phyloP scores from a whole-genome alignment of 208 protist genomes.

The Entamoeba dispar region DNA sequence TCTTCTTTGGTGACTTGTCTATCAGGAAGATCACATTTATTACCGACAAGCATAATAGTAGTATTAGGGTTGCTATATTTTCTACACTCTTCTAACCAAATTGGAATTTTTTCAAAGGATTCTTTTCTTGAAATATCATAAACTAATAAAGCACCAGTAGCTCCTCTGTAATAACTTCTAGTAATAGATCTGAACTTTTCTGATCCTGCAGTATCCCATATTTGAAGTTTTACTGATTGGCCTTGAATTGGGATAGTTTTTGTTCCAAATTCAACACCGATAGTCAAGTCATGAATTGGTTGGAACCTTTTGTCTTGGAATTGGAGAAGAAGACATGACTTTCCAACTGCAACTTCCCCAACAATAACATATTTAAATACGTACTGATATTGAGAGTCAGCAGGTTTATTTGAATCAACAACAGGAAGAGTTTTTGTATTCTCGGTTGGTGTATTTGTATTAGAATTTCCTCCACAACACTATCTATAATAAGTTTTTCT shows the following conservation, averaged over 20 bases:
- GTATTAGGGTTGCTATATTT: constrained; percentile 55
- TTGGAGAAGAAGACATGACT: constrained; percentile 14
- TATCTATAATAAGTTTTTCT: no score
- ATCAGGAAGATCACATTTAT: constrained; percentile 84
- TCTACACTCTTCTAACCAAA: constrained; percentile 13
- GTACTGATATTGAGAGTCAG: neutral
- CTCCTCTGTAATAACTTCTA: constrained; percentile 19
- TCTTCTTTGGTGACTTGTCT: constrained; percentile 58
- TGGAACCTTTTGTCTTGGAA: no score
- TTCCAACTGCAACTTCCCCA: constrained; percentile 20
- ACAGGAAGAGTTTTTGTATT: neutral
- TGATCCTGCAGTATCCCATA: constrained; percentile 29
- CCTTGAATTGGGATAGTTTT: no score
- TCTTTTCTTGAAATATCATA: constrained; percentile 23
- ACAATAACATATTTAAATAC: constrained; percentile 26
- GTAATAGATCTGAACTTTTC: constrained; percentile 23
- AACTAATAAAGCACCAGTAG: constrained; percentile 13
- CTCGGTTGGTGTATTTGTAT: no score
- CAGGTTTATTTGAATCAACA: neutral
- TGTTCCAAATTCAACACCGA: no score
- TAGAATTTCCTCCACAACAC: no score
- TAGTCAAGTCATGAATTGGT: no score
- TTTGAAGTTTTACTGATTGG: no score
- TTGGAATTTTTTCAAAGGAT: constrained; percentile 14
- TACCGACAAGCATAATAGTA: constrained; percentile 94